phyloP scores from a whole-genome alignment of 2,329 filamentous ascomycete genomes.

The Drechslerella dactyloides region DNA sequence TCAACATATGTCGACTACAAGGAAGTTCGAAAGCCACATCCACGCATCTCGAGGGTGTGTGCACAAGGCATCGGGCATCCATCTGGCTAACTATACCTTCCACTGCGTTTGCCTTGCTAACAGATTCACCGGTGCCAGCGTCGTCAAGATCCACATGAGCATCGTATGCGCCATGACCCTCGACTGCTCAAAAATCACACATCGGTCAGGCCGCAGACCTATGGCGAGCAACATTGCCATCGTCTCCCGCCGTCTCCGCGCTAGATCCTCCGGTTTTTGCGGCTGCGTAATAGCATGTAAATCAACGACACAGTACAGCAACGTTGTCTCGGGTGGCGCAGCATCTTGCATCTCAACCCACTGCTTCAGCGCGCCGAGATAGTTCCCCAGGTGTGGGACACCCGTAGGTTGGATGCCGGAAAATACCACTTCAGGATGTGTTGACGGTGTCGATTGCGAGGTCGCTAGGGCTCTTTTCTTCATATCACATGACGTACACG shows the following conservation, averaged over 20 bases:
- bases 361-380: slow-evolving; percentile 83
- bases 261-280: slow-evolving; percentile 69
- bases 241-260: slow-evolving; percentile 72
- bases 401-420: slow-evolving; percentile 97
- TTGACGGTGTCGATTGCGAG: slow-evolving; percentile 53
- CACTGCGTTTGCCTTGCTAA: slow-evolving; percentile 99
- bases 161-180: slow-evolving; percentile 72
- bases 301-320: slow-evolving; percentile 89
- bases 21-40: too few relatives aligned
- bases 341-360: slow-evolving; percentile 82
- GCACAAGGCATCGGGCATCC: too few relatives aligned
- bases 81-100: slow-evolving; percentile 79
- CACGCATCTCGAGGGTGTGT: too few relatives aligned
- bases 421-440: slow-evolving; percentile 68
- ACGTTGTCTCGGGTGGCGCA: slow-evolving; percentile 62
- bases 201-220: slow-evolving; percentile 78
- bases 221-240: slow-evolving; percentile 82
- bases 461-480: slow-evolving; percentile 25
- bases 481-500: slow-evolving; percentile 36
- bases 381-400: slow-evolving; percentile 92
- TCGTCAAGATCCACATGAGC: slow-evolving; percentile 96
- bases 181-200: slow-evolving; percentile 69
- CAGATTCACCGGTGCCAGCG: slow-evolving; percentile 88
- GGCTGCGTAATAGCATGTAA: slow-evolving; percentile 87
- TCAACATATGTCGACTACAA: too few relatives aligned